Conservation (phyloP, 1,284 basidiomycete genomes). For the Cutaneotrichosporon sp. region DNA sequence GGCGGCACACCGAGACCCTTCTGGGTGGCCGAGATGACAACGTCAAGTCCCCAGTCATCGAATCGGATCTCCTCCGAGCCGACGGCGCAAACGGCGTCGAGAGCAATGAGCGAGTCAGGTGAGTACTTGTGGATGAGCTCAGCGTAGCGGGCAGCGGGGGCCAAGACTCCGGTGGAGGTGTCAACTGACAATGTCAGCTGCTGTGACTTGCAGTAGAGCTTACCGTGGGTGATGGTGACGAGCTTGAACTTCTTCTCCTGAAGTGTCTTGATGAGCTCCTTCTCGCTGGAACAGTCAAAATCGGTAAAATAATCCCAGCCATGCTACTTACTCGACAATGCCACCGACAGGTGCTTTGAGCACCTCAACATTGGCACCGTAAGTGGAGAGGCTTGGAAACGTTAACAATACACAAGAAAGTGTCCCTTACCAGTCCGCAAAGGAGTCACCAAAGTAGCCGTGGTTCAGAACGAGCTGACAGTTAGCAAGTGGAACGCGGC, state of each 20-base stretch:
- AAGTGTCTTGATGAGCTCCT: conserved; percentile 56
- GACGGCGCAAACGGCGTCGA: conserved; percentile 93
- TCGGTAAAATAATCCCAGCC: background rate
- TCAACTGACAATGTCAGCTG: conserved; percentile 52
- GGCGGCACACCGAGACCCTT: conserved; percentile 96
- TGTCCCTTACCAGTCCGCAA: conserved; percentile 64
- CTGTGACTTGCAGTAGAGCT: no score
- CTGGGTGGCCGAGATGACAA: conserved; percentile 84
- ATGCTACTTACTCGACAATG: conserved; percentile 56
- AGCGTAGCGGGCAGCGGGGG: conserved; percentile 73
- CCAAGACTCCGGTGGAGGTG: conserved; percentile 87
- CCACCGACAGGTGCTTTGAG: conserved; percentile 77
- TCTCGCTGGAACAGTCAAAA: conserved; percentile 26
- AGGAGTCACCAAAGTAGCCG: conserved; percentile 86
- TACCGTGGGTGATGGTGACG: conserved; percentile 77
- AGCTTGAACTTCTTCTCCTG: conserved; percentile 81
- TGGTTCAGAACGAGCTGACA: conserved; percentile 55
- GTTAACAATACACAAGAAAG: background rate
- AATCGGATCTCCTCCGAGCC: conserved; percentile 93
- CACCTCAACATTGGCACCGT: conserved; percentile 86
- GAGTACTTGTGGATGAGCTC: conserved; percentile 70
- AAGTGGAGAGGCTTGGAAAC: conserved; percentile 66
- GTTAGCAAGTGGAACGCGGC: background rate
- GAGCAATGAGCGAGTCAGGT: conserved; percentile 79
- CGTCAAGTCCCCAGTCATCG: conserved; percentile 90